phyloP scores from a whole-genome alignment of 2,329 filamentous ascomycete genomes.

The Alternaria burnsii region DNA sequence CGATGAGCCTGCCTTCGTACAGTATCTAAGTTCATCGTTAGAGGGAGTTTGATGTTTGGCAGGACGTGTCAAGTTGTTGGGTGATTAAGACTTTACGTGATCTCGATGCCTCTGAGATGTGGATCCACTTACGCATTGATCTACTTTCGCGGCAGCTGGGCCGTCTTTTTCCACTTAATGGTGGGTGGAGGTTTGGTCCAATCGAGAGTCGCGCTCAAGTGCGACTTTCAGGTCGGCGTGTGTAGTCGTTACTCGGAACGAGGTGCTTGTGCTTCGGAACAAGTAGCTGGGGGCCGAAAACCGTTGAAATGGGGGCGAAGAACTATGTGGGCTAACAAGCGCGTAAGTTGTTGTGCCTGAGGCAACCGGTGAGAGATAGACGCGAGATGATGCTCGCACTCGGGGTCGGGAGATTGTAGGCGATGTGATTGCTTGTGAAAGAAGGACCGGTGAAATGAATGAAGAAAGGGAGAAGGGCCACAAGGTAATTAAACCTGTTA shows the following conservation, averaged over 20 bases:
- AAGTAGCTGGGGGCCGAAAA: constrained; percentile 20
- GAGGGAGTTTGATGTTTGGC: constrained; percentile 19
- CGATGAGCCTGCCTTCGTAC: constrained; percentile 49
- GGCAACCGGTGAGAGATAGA: constrained; percentile 8
- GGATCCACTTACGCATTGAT: constrained; percentile 38
- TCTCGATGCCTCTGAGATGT: constrained; percentile 17
- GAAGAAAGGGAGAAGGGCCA: constrained; percentile 19
- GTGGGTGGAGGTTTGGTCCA: background rate
- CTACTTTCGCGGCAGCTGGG: constrained; percentile 24
- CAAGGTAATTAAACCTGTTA: constrained; percentile 24
- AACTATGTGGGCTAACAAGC: constrained; percentile 22
- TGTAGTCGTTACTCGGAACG: constrained; percentile 1
- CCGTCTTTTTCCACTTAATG: constrained; percentile 21
- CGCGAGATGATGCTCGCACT: constrained; percentile 10
- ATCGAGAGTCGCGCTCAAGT: constrained; percentile 11
- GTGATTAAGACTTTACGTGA: background rate
- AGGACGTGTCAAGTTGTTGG: background rate
- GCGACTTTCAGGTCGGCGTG: constrained; percentile 4
- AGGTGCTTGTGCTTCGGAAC: constrained; percentile 14
- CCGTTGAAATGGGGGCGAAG: constrained; percentile 11
- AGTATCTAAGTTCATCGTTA: constrained; percentile 37
- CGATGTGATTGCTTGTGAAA: constrained; percentile 5
- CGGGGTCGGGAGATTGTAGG: constrained; percentile 7
- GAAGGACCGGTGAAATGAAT: constrained; percentile 11
- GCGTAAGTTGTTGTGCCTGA: constrained; percentile 16